Percentiles rank a stretch among this genome's conserved stretches.
Conservation (phyloP, 2,329 filamentous ascomycete genomes). For the Magnaporthiopsis rhizophila region DNA sequence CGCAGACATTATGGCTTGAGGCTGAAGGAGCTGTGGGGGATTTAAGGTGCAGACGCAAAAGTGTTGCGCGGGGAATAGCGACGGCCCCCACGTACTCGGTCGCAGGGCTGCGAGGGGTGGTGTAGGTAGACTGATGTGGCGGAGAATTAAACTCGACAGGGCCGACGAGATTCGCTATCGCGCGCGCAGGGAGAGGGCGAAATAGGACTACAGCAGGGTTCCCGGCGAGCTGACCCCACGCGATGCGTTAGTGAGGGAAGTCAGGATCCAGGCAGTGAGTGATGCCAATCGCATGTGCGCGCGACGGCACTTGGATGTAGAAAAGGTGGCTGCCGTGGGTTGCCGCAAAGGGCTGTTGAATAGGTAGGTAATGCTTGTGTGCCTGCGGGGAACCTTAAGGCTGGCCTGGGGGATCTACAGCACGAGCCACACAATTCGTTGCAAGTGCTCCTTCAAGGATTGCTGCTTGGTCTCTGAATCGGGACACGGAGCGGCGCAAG, state of each 20-base stretch:
- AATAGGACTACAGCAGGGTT: not conserved
- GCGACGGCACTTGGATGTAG: not conserved
- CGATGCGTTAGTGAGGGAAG: not conserved
- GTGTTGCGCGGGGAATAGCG: not conserved
- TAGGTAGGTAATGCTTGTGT: slow-evolving; percentile 4
- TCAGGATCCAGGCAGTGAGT: not conserved
- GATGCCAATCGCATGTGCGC: not conserved
- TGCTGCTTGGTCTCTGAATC: not conserved
- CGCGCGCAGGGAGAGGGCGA: not conserved
- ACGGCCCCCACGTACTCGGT: not conserved
- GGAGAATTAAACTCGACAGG: not conserved
- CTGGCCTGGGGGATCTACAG: slow-evolving; percentile 4
- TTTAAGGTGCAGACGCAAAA: not conserved
- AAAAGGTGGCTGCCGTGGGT: not conserved
- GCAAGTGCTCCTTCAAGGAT: not conserved
- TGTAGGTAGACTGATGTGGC: not conserved
- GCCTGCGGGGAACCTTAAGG: not conserved
- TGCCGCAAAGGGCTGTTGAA: slow-evolving; percentile 6
- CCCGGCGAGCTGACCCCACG: not conserved
- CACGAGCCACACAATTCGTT: slow-evolving; percentile 5
- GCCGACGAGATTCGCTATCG: not conserved
- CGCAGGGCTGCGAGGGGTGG: not conserved
- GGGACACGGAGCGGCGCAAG: slow-evolving; percentile 1
- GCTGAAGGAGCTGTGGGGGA: not conserved
- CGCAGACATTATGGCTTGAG: slow-evolving; percentile 48